These are phyloP conservation scores for Malassezia psittaci DNA, from an alignment of 1,284 basidiomycete genomes.

Conservation along the genomic window DNA sequence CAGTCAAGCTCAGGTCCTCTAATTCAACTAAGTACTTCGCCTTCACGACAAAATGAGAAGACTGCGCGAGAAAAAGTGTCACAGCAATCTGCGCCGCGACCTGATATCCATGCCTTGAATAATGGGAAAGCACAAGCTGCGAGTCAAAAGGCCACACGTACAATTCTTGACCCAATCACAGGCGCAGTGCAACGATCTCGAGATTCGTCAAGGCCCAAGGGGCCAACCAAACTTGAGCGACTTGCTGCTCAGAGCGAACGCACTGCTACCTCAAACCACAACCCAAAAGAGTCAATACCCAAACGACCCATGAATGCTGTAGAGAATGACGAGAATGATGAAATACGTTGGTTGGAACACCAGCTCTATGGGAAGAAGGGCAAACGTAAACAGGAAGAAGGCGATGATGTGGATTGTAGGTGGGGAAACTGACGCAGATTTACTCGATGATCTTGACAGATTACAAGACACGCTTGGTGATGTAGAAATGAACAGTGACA, in stretches of 20 bases:
- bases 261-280: not conserved
- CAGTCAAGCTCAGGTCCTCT: not conserved
- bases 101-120: too few species aligned
- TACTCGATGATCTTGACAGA: slow-evolving; percentile 33
- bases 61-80: too few species aligned
- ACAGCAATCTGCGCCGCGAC: too few species aligned
- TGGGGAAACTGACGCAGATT: slow-evolving; percentile 11
- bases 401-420: slow-evolving; percentile 27
- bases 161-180: slow-evolving; percentile 11
- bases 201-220: not conserved
- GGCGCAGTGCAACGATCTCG: not conserved
- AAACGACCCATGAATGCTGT: slow-evolving; percentile 15
- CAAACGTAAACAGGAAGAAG: slow-evolving; percentile 11
- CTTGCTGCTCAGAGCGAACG: not conserved
- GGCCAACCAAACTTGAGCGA: slow-evolving; percentile 1
- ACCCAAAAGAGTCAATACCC: not conserved
- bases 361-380: slow-evolving; percentile 24
- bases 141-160: not conserved
- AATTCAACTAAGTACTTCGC: too few species aligned
- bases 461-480: slow-evolving; percentile 28
- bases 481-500: not conserved
- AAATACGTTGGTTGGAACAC: slow-evolving; percentile 44
- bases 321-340: slow-evolving; percentile 44
- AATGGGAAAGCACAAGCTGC: too few species aligned
- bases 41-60: too few species aligned